Conservation (phyloP, 768 basidiomycete genomes). For the Leccinum aurantiacum region DNA sequence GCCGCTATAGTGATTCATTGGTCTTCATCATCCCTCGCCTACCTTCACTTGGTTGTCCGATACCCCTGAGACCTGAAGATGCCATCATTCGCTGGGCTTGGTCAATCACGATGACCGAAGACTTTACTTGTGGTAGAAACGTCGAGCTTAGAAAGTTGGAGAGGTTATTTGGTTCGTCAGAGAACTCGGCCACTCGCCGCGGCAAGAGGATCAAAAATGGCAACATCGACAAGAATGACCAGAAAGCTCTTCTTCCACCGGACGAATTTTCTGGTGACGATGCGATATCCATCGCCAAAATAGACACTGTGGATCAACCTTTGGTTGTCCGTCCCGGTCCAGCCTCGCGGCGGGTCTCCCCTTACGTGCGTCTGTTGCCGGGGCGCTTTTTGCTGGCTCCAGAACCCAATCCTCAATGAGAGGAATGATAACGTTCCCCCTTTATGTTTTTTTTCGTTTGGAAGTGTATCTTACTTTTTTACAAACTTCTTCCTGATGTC, state of each 20-base stretch:
- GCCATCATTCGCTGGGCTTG: constrained; percentile 23
- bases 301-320: constrained; percentile 17
- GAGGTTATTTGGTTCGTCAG: background rate
- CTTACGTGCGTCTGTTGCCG: constrained; percentile 18
- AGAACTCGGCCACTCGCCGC: constrained; percentile 1
- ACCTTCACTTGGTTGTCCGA: constrained; percentile 22
- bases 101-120: constrained; percentile 19
- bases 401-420: constrained; percentile 7
- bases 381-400: constrained; percentile 20
- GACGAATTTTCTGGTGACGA: constrained; percentile 15
- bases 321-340: constrained; percentile 3
- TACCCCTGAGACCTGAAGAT: constrained; percentile 20
- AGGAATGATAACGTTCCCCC: background rate
- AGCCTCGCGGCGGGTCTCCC: constrained; percentile 16
- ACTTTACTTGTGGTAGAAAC: background rate
- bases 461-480: background rate
- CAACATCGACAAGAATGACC: background rate
- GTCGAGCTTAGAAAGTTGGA: background rate
- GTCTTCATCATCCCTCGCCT: constrained; percentile 29
- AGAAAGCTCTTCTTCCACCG: constrained; percentile 11
- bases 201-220: constrained; percentile 10
- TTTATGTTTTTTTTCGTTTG: background rate
- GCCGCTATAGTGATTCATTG: constrained; percentile 7
- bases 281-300: background rate
- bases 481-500: background rate